phyloP scores from a whole-genome alignment of 2,329 filamentous ascomycete genomes.

The Penicillium sp. region DNA sequence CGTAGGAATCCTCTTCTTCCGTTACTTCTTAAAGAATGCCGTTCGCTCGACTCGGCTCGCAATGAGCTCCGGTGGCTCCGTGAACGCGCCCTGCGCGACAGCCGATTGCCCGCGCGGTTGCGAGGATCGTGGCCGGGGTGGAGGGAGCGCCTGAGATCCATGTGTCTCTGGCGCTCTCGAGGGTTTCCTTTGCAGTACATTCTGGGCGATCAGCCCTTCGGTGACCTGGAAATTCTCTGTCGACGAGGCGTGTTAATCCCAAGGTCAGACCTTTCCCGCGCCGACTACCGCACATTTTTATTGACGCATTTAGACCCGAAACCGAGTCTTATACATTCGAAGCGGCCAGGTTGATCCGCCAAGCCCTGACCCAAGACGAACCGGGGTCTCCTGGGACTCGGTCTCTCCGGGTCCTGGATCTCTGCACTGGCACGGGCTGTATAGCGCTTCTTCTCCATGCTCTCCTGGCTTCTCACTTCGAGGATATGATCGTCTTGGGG shows the following conservation, averaged over 20 bases:
- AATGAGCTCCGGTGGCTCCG: conserved; percentile 50
- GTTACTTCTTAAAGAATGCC: conserved; percentile 45
- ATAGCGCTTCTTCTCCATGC: conserved; percentile 75
- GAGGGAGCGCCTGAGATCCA: conserved; percentile 33
- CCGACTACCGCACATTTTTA: background rate
- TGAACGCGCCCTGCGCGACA: conserved; percentile 34
- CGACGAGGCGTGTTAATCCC: conserved; percentile 80
- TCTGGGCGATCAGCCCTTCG: conserved; percentile 84
- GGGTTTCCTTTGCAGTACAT: conserved; percentile 87
- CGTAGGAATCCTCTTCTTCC: conserved; percentile 38
- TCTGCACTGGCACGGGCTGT: conserved; percentile 90
- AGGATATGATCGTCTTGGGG: conserved; percentile 57
- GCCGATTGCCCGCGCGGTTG: background rate
- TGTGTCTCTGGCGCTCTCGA: conserved; percentile 46
- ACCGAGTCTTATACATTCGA: conserved; percentile 67
- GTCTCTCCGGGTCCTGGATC: conserved; percentile 67
- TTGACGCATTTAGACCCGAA: conserved; percentile 52
- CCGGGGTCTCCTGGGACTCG: background rate
- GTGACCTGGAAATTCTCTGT: conserved; percentile 74
- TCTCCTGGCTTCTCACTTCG: conserved; percentile 49
- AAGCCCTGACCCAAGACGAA: conserved; percentile 3
- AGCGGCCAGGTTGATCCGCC: conserved; percentile 50
- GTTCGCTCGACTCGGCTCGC: conserved; percentile 42
- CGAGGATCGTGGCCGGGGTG: conserved; percentile 18
- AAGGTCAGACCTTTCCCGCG: conserved; percentile 42